These are phyloP conservation scores for Anisodus tanguticus DNA, from an alignment of 257 asterid genomes.

Conservation along the genomic window DNA sequence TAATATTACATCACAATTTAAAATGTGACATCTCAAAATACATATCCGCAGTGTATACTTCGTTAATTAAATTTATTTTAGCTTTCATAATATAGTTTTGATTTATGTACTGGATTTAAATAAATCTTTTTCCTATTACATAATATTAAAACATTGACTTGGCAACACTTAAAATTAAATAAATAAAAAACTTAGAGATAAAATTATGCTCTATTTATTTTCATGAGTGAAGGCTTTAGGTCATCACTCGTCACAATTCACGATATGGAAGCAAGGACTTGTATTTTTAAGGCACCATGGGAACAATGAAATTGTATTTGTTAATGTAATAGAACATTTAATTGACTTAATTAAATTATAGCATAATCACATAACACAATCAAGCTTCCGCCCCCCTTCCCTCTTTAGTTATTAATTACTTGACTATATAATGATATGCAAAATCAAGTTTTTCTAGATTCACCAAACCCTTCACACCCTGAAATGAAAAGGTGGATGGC, in stretches of 20 bases:
- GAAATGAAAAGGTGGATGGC: slow-evolving; percentile 7
- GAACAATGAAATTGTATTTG: neutral
- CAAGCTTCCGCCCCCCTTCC: neutral
- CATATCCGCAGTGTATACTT: too few species aligned
- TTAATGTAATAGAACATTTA: neutral
- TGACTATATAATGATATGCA: neutral
- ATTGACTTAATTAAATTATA: neutral
- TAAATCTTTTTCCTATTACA: neutral
- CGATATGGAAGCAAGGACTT: too few species aligned
- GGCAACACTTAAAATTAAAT: neutral
- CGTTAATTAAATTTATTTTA: too few species aligned
- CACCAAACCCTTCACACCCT: slow-evolving; percentile 10
- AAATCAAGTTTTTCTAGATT: neutral
- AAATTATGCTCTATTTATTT: too few species aligned
- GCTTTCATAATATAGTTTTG: neutral
- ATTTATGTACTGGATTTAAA: neutral
- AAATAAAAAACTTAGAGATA: too few species aligned
- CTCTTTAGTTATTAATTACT: neutral
- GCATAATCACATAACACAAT: neutral
- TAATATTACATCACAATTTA: too few species aligned
- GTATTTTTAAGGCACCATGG: too few species aligned
- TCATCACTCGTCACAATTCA: too few species aligned
- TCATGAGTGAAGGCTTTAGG: too few species aligned
- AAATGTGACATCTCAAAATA: too few species aligned
- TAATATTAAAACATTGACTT: neutral